These are phyloP conservation scores for Xylaria cubensis DNA, from an alignment of 495 filamentous ascomycete species.

Conservation along the genomic window DNA sequence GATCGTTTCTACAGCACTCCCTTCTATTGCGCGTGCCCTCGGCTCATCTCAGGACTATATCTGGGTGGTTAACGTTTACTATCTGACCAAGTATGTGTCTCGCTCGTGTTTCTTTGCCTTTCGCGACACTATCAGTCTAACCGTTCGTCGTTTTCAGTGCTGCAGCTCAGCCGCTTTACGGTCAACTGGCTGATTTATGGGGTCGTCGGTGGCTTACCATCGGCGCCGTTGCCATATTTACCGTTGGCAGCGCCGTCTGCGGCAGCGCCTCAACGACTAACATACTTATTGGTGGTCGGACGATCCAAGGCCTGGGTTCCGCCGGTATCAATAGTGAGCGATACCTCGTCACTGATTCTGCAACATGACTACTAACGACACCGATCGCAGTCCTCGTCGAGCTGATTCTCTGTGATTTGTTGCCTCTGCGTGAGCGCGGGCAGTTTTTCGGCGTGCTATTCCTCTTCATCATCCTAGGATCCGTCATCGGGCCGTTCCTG, in stretches of 20 bases:
- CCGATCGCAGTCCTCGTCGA: conserved; percentile 36
- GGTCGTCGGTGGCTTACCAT: conserved; percentile 47
- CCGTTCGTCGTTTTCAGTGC: neutral
- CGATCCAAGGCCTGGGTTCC: neutral
- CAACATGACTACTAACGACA: neutral
- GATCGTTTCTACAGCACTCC: conserved; percentile 51
- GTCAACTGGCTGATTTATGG: conserved; percentile 46
- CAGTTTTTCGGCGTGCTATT: conserved; percentile 54
- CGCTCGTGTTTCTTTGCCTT: conserved; percentile 12
- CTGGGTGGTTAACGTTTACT: conserved; percentile 52
- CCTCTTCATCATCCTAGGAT: conserved; percentile 58
- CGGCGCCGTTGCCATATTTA: conserved; percentile 14
- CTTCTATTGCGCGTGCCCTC: conserved; percentile 46
- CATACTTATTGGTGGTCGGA: neutral
- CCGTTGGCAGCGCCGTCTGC: neutral
- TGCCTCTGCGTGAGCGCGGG: conserved; percentile 69
- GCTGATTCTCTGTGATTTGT: conserved; percentile 67
- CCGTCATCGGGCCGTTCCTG: conserved; percentile 73
- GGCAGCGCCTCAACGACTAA: neutral
- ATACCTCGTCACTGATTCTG: neutral
- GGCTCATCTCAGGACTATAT: conserved; percentile 45
- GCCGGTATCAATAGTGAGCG: conserved; percentile 6
- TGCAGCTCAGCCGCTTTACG: conserved; percentile 28
- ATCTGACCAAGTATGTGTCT: conserved; percentile 42
- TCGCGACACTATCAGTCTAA: neutral